A percentile compares a stretch with the other conserved stretches of the same genome.
These are phyloP conservation scores for Cyphellophora attinorum DNA, from an alignment of 2,329 filamentous ascomycete genomes.

Conservation along the genomic window DNA sequence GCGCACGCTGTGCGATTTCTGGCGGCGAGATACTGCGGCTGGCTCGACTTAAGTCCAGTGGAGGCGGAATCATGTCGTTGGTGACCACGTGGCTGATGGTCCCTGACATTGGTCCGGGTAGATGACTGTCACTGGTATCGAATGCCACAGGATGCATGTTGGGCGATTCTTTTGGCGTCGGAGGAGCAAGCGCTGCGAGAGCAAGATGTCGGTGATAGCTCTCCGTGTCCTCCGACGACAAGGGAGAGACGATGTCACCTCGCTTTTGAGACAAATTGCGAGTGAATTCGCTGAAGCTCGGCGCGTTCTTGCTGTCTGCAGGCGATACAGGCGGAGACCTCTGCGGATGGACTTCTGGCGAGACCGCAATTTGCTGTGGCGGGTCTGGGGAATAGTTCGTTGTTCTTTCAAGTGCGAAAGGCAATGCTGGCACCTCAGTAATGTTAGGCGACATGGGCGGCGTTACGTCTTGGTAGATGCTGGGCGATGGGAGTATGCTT, in stretches of 20 bases:
- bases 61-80: slow-evolving; percentile 10
- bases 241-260: slow-evolving; percentile 11
- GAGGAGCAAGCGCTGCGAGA: slow-evolving; percentile 11
- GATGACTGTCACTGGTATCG: slow-evolving; percentile 2
- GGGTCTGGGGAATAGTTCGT: no score
- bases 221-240: slow-evolving; percentile 6
- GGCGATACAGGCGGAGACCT: slow-evolving; percentile 5
- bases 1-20: neutral
- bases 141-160: slow-evolving; percentile 5
- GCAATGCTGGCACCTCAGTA: neutral
- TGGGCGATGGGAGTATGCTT: neutral
- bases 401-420: no score
- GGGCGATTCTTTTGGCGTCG: slow-evolving; percentile 12
- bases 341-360: slow-evolving; percentile 2
- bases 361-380: neutral
- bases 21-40: slow-evolving; percentile 1
- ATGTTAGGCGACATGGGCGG: neutral
- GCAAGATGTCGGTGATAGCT: slow-evolving; percentile 9
- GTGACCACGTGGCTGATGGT: slow-evolving; percentile 11
- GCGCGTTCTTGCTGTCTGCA: slow-evolving; percentile 7
- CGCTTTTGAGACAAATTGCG: slow-evolving; percentile 8
- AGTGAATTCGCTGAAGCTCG: slow-evolving; percentile 14
- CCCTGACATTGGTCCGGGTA: slow-evolving; percentile 12
- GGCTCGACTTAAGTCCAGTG: slow-evolving; percentile 6
- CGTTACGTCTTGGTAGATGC: neutral